Conservation (phyloP, 257 asterid species). For the Fraxinus pennsylvanica region DNA sequence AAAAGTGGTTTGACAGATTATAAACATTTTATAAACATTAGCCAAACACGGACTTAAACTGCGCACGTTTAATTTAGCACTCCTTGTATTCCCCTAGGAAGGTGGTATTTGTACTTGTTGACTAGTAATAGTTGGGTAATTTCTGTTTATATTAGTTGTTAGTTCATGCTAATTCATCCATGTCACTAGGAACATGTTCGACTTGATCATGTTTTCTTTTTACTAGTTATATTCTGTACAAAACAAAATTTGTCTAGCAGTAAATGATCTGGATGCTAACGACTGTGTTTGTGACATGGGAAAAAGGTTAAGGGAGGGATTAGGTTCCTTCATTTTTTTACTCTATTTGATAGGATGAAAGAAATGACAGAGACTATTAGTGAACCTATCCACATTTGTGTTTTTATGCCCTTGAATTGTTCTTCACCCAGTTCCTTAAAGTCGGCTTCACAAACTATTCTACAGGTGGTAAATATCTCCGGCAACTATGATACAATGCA, state of each 20-base stretch:
- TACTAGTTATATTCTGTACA: neutral
- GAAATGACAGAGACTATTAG: too few relatives aligned
- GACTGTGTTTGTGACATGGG: constrained; percentile 1
- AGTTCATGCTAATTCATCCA: neutral
- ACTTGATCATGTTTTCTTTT: neutral
- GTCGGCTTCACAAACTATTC: constrained; percentile 24
- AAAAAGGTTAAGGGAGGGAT: neutral
- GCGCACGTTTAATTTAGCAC: neutral
- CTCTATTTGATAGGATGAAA: neutral
- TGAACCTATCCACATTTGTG: neutral
- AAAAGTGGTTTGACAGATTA: too few relatives aligned
- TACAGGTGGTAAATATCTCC: constrained; percentile 71
- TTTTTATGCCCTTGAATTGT: constrained; percentile 6
- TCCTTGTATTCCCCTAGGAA: neutral
- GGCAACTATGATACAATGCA: constrained; percentile 37
- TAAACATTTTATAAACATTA: too few relatives aligned
- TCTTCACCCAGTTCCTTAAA: neutral
- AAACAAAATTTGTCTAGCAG: neutral
- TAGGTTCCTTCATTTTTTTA: neutral
- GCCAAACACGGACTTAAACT: too few relatives aligned
- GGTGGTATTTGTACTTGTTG: neutral
- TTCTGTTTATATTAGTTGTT: neutral
- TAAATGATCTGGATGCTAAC: constrained; percentile 8
- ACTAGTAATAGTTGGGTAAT: neutral
- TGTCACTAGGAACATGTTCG: neutral